These are phyloP conservation scores for Prorocentrum cordatum DNA, from an alignment of 169 alveolate species.

Conservation along the genomic window DNA sequence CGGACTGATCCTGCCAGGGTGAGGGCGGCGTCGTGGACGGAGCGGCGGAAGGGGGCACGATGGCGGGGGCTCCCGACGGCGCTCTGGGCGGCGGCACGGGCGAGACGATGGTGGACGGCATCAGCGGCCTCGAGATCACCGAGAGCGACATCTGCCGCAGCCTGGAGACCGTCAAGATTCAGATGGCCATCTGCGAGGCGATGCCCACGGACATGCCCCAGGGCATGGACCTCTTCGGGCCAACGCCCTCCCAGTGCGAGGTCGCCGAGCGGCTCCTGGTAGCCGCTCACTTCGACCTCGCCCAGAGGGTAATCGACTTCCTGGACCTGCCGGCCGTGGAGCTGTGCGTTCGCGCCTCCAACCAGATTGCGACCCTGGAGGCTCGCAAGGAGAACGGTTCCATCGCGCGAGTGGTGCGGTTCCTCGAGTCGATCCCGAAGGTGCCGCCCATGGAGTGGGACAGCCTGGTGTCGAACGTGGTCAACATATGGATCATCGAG, in stretches of 20 bases:
- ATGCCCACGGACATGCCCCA: conserved; percentile 59
- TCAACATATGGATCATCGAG: conserved; percentile 65
- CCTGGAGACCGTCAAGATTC: conserved; percentile 57
- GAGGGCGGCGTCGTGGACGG: no score
- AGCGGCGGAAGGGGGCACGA: no score
- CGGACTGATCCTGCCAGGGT: no score
- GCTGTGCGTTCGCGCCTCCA: conserved; percentile 55
- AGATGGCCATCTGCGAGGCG: conserved; percentile 43
- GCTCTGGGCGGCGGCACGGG: no score
- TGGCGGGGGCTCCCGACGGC: no score
- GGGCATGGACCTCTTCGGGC: conserved; percentile 13
- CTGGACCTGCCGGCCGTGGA: conserved; percentile 63
- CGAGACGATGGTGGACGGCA: background rate
- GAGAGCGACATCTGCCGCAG: conserved; percentile 36
- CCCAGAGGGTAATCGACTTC: conserved; percentile 45
- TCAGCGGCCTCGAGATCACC: background rate
- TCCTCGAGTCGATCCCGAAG: conserved; percentile 36
- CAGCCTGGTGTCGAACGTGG: conserved; percentile 64
- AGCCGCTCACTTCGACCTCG: conserved; percentile 44
- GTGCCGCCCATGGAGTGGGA: conserved; percentile 68
- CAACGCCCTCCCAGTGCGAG: conserved; percentile 43
- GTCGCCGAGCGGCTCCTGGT: conserved; percentile 52
- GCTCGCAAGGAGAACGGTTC: conserved; percentile 21
- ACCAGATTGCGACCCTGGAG: conserved; percentile 41
- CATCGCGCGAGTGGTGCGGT: conserved; percentile 22